These are phyloP conservation scores for Fagus sylvatica DNA, from an alignment of 306 rosid genomes.

Conservation along the genomic window DNA sequence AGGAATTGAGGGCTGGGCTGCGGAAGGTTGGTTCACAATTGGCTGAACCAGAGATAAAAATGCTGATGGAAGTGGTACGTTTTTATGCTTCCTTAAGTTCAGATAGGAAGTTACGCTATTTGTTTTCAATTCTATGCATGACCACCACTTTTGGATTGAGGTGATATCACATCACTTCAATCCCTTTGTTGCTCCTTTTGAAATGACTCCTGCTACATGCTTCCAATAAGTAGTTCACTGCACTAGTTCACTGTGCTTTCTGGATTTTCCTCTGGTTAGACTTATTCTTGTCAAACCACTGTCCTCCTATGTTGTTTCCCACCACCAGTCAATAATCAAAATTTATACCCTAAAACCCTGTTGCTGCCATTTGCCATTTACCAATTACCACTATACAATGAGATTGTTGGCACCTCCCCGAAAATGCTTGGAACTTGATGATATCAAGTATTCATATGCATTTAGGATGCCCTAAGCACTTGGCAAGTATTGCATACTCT, in stretches of 20 bases:
- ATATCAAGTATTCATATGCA: not conserved
- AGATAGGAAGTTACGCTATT: slow-evolving; percentile 5
- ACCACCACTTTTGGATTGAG: slow-evolving; percentile 2
- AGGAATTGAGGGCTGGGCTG: slow-evolving; percentile 86
- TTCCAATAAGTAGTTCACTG: slow-evolving; percentile 10
- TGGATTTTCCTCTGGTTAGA: not conserved
- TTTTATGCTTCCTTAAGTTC: slow-evolving; percentile 19
- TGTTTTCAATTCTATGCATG: slow-evolving; percentile 19
- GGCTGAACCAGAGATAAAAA: slow-evolving; percentile 96
- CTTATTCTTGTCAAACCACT: not conserved
- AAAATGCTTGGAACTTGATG: not conserved
- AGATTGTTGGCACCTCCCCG: not conserved
- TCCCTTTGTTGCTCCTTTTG: slow-evolving; percentile 1
- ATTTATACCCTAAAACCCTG: not conserved
- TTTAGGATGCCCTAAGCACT: not conserved
- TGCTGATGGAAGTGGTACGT: slow-evolving; percentile 98
- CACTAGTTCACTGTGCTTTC: not conserved
- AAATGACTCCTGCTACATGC: slow-evolving; percentile 8
- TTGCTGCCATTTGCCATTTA: not conserved
- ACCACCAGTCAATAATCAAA: not conserved
- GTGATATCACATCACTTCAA: not conserved
- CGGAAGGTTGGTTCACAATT: slow-evolving; percentile 93
- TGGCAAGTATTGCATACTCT: not conserved
- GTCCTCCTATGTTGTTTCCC: not conserved
- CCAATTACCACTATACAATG: not conserved